Conservation (phyloP, 345 rosid genomes). For the Ceriops decandra region DNA sequence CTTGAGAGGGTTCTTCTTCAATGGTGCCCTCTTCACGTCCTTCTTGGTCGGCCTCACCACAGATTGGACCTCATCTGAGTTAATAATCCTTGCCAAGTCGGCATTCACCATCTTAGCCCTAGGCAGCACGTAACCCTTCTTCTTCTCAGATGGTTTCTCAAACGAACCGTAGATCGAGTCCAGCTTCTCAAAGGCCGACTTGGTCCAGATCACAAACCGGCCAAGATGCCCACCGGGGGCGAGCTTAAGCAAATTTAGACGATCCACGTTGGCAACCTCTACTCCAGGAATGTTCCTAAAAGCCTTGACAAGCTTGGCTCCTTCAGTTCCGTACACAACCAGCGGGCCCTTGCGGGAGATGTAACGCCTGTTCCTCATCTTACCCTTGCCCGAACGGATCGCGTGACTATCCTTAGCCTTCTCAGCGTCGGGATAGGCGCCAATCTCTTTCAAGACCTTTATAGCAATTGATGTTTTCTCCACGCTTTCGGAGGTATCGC, state of each 20-base stretch:
- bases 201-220: constrained; percentile 90
- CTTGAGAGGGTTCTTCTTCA: constrained; percentile 96
- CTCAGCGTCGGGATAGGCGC: constrained; percentile 81
- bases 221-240: constrained; percentile 99
- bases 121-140: constrained; percentile 86
- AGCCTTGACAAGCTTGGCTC: constrained; percentile 73
- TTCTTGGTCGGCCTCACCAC: constrained; percentile 80
- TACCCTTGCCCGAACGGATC: constrained; percentile 87
- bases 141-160: constrained; percentile 76
- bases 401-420: constrained; percentile 87
- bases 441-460: constrained; percentile 74
- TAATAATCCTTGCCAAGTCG: constrained; percentile 84
- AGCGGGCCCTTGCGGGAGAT: constrained; percentile 76
- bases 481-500: constrained; percentile 61
- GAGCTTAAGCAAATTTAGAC: constrained; percentile 73
- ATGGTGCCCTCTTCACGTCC: constrained; percentile 65
- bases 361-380: constrained; percentile 81
- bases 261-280: constrained; percentile 78
- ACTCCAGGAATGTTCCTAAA: constrained; percentile 94
- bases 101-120: constrained; percentile 96
- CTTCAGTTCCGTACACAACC: constrained; percentile 66
- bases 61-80: constrained; percentile 91
- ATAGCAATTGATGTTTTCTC: constrained; percentile 86
- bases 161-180: constrained; percentile 85
- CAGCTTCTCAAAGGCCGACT: constrained; percentile 89